These are phyloP conservation scores for Cordyceps pruinosa DNA, from an alignment of 2,329 filamentous ascomycete genomes.

Conservation along the genomic window DNA sequence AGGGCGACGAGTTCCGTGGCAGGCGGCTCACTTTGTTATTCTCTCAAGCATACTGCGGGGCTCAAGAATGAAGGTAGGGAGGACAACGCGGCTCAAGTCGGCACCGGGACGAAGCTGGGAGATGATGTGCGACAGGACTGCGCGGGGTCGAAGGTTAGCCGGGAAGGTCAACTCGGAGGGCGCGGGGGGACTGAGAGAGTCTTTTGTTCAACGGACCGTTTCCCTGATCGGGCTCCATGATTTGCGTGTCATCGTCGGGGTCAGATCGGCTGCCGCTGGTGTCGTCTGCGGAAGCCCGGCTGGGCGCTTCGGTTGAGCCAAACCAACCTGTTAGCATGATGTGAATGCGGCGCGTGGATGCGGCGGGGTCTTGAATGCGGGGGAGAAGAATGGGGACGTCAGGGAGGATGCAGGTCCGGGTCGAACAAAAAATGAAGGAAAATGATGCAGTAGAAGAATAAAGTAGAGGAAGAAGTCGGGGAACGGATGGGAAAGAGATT, in stretches of 20 bases:
- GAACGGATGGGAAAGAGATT: slow-evolving; percentile 7
- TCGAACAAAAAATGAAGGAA: background rate
- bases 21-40: slow-evolving; percentile 73
- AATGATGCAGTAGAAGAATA: background rate
- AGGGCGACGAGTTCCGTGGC: slow-evolving; percentile 4
- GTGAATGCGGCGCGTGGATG: slow-evolving; percentile 13
- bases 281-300: slow-evolving; percentile 51
- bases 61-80: slow-evolving; percentile 97
- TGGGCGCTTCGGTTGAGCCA: slow-evolving; percentile 32
- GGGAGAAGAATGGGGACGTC: background rate
- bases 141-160: background rate
- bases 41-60: slow-evolving; percentile 96
- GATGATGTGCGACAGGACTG: slow-evolving; percentile 95
- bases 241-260: slow-evolving; percentile 62
- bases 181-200: too few species aligned
- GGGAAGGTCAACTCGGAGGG: background rate
- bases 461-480: background rate
- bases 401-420: background rate
- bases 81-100: slow-evolving; percentile 85
- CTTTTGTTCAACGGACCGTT: slow-evolving; percentile 59
- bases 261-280: slow-evolving; percentile 42
- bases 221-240: slow-evolving; percentile 87
- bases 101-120: slow-evolving; percentile 92
- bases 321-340: slow-evolving; percentile 39
- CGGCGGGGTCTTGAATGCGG: background rate